Percentiles rank a stretch among this genome's conserved stretches.
phyloP scores from a whole-genome alignment of 1,139 yeast species.

The Lodderomyces pseudojiufengensis region DNA sequence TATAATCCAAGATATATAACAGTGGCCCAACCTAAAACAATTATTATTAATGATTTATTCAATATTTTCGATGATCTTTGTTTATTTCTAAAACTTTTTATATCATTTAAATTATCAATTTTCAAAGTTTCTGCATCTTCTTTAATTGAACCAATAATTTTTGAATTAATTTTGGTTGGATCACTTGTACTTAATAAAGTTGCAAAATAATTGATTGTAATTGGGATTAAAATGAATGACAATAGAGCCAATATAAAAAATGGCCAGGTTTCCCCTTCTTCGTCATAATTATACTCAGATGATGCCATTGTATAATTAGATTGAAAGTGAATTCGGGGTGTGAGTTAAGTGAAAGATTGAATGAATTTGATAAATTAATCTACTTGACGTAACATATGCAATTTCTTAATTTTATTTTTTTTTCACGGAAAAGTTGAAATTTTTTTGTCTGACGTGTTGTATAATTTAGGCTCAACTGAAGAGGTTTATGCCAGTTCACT shows the following conservation, averaged over 20 bases:
- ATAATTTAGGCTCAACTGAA: too few relatives aligned
- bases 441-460: conserved; percentile 3
- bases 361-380: too few relatives aligned
- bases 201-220: conserved; percentile 50
- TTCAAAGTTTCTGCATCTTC: conserved; percentile 27
- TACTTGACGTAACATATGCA: too few relatives aligned
- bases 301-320: conserved; percentile 16
- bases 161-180: conserved; percentile 21
- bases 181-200: conserved; percentile 22
- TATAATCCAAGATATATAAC: conserved; percentile 49
- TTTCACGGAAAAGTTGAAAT: too few relatives aligned
- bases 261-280: conserved; percentile 94
- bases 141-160: conserved; percentile 31
- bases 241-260: conserved; percentile 78
- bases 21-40: conserved; percentile 66
- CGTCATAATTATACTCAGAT: conserved; percentile 76
- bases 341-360: too few relatives aligned
- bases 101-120: conserved; percentile 40
- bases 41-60: conserved; percentile 42
- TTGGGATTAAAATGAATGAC: conserved; percentile 59
- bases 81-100: conserved; percentile 40
- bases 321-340: too few relatives aligned
- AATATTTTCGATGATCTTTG: conserved; percentile 38
- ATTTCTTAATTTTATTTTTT: too few relatives aligned
- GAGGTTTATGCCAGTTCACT: too few relatives aligned